phyloP scores from a whole-genome alignment of 2,329 filamentous ascomycete genomes.

The Sphaerostilbella broomeana region DNA sequence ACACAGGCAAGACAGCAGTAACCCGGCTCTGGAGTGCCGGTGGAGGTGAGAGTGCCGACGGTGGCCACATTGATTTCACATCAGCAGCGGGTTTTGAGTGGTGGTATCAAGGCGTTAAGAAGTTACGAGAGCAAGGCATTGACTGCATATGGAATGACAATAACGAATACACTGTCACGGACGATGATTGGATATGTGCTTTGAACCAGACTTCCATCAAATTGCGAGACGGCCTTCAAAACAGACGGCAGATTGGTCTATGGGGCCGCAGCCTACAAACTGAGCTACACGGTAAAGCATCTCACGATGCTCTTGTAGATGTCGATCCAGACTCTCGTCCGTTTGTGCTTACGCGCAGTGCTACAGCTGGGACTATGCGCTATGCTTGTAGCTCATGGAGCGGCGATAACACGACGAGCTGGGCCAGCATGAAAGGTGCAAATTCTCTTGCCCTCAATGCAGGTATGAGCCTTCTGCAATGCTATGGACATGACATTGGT shows the following conservation, averaged over 20 bases:
- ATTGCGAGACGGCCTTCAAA: constrained; percentile 29
- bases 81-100: constrained; percentile 59
- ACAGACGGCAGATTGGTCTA: constrained; percentile 50
- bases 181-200: constrained; percentile 59
- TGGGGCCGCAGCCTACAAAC: constrained; percentile 66
- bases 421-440: constrained; percentile 65
- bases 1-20: constrained; percentile 44
- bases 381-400: constrained; percentile 70
- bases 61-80: constrained; percentile 68
- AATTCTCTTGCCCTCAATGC: constrained; percentile 64
- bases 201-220: constrained; percentile 38
- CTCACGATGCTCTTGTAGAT: constrained; percentile 58
- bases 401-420: constrained; percentile 68
- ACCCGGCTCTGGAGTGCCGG: constrained; percentile 66
- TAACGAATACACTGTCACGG: constrained; percentile 64
- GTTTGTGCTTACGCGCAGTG: constrained; percentile 64
- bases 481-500: constrained; percentile 68
- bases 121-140: constrained; percentile 56
- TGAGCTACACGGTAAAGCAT: constrained; percentile 64
- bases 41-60: constrained; percentile 62
- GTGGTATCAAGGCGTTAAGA: constrained; percentile 64
- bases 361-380: constrained; percentile 61
- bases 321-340: constrained; percentile 53
- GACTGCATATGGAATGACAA: constrained; percentile 77
- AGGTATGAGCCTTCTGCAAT: constrained; percentile 61